Conservation (phyloP, 495 filamentous ascomycete species). For the Lasiosphaeris hirsuta region DNA sequence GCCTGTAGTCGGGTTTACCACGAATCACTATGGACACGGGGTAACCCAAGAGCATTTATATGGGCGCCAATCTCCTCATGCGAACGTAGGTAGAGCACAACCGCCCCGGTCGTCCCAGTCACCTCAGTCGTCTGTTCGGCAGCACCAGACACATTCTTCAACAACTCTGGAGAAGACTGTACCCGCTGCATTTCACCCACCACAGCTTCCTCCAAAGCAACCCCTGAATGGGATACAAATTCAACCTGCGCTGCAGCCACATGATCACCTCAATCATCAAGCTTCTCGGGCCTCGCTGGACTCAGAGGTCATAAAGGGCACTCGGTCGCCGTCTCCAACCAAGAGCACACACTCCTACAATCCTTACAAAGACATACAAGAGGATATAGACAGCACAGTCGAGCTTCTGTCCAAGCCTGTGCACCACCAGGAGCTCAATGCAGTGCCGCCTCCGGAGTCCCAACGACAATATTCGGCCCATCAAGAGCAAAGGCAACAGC, state of each 20-base stretch:
- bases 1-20: conserved; percentile 9
- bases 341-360: conserved; percentile 18
- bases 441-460: not conserved
- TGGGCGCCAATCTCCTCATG: not conserved
- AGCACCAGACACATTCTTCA: conserved; percentile 14
- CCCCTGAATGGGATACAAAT: conserved; percentile 10
- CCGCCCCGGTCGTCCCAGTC: not conserved
- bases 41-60: not conserved
- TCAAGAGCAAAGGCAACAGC: not conserved
- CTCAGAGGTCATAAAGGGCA: not conserved
- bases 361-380: conserved; percentile 15
- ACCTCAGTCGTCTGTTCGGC: not conserved
- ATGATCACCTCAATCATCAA: conserved; percentile 18
- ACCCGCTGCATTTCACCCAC: conserved; percentile 12
- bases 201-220: conserved; percentile 10
- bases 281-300: conserved; percentile 8
- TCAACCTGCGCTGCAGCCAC: conserved; percentile 36
- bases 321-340: conserved; percentile 9
- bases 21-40: conserved; percentile 4
- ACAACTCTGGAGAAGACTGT: conserved; percentile 6
- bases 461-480: not conserved
- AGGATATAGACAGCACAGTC: conserved; percentile 19
- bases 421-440: conserved; percentile 3
- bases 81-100: not conserved
- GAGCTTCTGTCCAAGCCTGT: conserved; percentile 13